Conservation (phyloP, 1,139 yeast species). For the Protomyces inouyei region DNA sequence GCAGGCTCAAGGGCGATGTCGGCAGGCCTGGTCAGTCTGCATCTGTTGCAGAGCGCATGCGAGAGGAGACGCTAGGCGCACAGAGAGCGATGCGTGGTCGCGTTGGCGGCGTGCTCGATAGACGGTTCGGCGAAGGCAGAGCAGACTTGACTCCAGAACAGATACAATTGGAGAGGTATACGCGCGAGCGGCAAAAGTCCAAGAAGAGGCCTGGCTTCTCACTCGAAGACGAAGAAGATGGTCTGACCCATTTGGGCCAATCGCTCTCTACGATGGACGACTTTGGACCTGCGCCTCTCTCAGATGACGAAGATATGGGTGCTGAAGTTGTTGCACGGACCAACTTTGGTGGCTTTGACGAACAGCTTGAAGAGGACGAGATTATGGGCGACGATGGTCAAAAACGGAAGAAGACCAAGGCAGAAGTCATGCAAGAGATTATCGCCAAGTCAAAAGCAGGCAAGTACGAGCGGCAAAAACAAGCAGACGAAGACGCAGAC, state of each 20-base stretch:
- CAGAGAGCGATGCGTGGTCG: conserved; percentile 59
- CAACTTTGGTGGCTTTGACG: conserved; percentile 35
- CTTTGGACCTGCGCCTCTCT: conserved; percentile 46
- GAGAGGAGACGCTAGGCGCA: conserved; percentile 63
- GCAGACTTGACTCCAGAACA: conserved; percentile 72
- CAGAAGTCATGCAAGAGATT: conserved; percentile 94
- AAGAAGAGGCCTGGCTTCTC: conserved; percentile 45
- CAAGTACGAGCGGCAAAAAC: conserved; percentile 80
- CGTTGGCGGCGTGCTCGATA: conserved; percentile 74
- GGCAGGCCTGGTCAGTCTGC: conserved; percentile 71
- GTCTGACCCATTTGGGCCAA: conserved; percentile 77
- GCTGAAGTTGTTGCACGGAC: conserved; percentile 24
- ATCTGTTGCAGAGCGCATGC: conserved; percentile 67
- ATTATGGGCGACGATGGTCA: conserved; percentile 40
- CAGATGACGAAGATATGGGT: conserved; percentile 41
- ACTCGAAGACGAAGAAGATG: conserved; percentile 60
- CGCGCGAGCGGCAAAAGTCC: conserved; percentile 66
- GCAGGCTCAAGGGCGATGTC: conserved; percentile 57
- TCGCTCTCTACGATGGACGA: conserved; percentile 51
- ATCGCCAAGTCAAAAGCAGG: conserved; percentile 90
- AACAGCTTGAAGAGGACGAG: conserved; percentile 40
- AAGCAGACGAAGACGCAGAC: conserved; percentile 64
- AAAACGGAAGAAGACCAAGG: conserved; percentile 71
- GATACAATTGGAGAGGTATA: conserved; percentile 90
- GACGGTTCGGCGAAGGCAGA: conserved; percentile 89